Evolutionary conservation across 495 filamentous ascomycete species (phyloP), one percentile per base, ranked within the genome.

Genomic region (Talaromyces nanjingensis): DNA sequence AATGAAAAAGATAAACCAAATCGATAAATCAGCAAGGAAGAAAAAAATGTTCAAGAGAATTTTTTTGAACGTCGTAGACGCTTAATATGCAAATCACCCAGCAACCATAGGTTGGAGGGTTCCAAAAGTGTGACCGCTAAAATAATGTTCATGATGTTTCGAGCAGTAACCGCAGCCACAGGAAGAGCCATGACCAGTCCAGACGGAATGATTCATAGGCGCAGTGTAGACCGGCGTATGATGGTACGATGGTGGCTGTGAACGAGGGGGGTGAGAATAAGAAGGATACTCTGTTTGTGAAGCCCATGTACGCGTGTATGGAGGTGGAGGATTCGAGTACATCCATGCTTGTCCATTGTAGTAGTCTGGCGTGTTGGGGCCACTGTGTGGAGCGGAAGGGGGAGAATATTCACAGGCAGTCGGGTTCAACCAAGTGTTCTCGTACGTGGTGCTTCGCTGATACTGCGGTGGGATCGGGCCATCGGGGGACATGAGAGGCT

Each of bases 91-190:
- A 63, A n/a, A 59, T 63, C 45, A 68, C 2, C 57, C 70, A 65
- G 81, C 73, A 62, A 79, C 60, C 65, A 81, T 73, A 33, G 90
- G 78, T 73, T 90, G 89, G 68, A 82, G 71, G 20, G 86, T 74
- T 67, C 86, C 74, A 64, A 78, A 91, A 54, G 78, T 77, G 57
- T 81, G 81, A 56, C 80, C 76, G 70, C 83, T 83, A 69, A 91
- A 85, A 70, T 92, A 91, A 18, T 83, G 74, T 39, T 85, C 83
- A 31, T 86, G 72, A 63, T 87, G 83, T 65, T 84, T 87, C 9
- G 78, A 74, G 73, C 90, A 93, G 61, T 85, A 83, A 56, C 77
- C 71, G 72, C 91, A 94, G 64, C 78, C 81, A 71, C 90, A 94
- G 20, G 87, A 89, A 31, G 82, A 80, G 54, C 81, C 82, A 68